phyloP scores from a whole-genome alignment of 2,329 filamentous ascomycete genomes.

The Ophiocordyceps robertsii region DNA sequence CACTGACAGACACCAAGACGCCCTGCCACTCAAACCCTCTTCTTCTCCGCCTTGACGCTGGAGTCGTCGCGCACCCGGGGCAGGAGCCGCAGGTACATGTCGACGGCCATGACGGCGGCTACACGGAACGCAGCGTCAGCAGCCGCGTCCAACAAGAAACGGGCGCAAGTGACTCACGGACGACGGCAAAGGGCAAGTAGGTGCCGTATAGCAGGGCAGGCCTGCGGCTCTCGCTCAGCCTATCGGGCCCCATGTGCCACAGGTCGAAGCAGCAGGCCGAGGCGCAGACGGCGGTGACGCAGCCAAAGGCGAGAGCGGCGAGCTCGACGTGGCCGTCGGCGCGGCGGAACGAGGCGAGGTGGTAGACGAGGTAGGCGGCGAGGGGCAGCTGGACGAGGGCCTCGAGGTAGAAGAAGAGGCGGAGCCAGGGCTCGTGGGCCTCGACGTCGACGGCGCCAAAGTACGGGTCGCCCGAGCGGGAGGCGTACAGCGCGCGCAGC shows the following conservation, averaged over 20 bases:
- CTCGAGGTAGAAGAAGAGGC: conserved; percentile 36
- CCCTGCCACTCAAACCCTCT: conserved; percentile 11
- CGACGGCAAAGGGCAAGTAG: conserved; percentile 36
- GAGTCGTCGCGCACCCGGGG: conserved; percentile 20
- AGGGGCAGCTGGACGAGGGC: conserved; percentile 35
- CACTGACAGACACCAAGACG: too few species aligned
- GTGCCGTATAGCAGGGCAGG: conserved; percentile 30
- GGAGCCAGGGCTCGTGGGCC: conserved; percentile 33
- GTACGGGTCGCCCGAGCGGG: conserved; percentile 38
- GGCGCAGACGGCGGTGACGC: conserved; percentile 38
- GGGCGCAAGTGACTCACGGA: conserved; percentile 30
- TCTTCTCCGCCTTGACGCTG: conserved; percentile 19
- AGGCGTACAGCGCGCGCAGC: conserved; percentile 32
- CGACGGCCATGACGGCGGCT: conserved; percentile 36
- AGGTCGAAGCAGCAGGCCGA: conserved; percentile 37
- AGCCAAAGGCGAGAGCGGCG: conserved; percentile 34
- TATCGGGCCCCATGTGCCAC: conserved; percentile 30
- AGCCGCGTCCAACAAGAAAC: too few species aligned
- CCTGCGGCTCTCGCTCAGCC: conserved; percentile 32
- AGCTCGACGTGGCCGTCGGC: conserved; percentile 31
- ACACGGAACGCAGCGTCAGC: background rate
- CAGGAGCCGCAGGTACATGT: conserved; percentile 41
- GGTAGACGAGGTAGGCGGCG: conserved; percentile 30
- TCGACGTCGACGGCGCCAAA: conserved; percentile 19
- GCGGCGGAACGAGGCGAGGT: conserved; percentile 19